A percentile compares a stretch with the other conserved stretches of the same genome.
Conservation (phyloP, 2,329 filamentous ascomycete species). For the Epichloe hybrida region DNA sequence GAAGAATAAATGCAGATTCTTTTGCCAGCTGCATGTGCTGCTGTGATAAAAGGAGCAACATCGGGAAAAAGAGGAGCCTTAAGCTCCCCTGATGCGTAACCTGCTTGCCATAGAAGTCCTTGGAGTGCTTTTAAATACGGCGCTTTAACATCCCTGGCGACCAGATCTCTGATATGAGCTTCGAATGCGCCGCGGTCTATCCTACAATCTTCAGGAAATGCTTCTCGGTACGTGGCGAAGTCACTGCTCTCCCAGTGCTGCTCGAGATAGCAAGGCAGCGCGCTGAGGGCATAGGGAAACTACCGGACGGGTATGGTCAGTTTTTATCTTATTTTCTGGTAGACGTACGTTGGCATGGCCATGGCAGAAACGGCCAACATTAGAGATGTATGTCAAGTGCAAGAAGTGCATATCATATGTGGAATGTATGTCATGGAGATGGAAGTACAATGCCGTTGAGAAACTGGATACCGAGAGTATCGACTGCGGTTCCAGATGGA, state of each 20-base stretch:
- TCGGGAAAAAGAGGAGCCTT: conserved; percentile 63
- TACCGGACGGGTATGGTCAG: conserved; percentile 17
- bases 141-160: conserved; percentile 58
- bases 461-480: background rate
- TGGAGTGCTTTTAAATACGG: conserved; percentile 69
- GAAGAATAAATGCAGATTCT: conserved; percentile 68
- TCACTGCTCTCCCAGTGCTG: conserved; percentile 51
- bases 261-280: conserved; percentile 49
- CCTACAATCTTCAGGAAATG: conserved; percentile 54
- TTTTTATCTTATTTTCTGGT: background rate
- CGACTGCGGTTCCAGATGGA: background rate
- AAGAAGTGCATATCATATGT: background rate
- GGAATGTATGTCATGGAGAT: background rate
- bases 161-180: conserved; percentile 56
- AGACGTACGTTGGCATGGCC: background rate
- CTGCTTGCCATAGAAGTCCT: conserved; percentile 63
- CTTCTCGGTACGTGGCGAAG: conserved; percentile 55
- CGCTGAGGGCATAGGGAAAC: conserved; percentile 65
- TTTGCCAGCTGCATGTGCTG: conserved; percentile 43
- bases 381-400: background rate
- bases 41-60: conserved; percentile 48
- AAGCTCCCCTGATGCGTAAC: conserved; percentile 55
- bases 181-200: conserved; percentile 45
- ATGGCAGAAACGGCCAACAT: background rate
- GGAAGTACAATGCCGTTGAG: background rate